Percentiles rank a stretch among this genome's conserved stretches.
These are phyloP conservation scores for Ganoderma boninense DNA, from an alignment of 1,284 basidiomycete species.

Conservation along the genomic window DNA sequence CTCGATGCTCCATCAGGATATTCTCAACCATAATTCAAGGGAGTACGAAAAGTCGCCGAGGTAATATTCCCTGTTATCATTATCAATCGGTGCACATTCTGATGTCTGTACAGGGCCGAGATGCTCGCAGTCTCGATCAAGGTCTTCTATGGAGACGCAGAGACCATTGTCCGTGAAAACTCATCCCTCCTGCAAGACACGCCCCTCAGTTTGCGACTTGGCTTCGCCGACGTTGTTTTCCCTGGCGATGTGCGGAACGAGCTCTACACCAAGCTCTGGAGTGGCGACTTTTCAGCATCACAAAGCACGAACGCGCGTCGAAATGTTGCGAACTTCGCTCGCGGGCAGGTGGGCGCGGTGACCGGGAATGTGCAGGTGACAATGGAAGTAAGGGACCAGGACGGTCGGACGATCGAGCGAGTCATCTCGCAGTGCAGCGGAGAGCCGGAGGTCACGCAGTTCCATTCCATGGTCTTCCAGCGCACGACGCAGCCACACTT, in stretches of 20 bases:
- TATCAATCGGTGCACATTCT: conserved; percentile 1
- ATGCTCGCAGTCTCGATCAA: conserved; percentile 90
- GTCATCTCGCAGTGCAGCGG: conserved; percentile 88
- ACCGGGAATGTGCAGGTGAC: conserved; percentile 89
- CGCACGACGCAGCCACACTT: conserved; percentile 89
- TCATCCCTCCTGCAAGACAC: conserved; percentile 87
- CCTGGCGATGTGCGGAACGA: conserved; percentile 94
- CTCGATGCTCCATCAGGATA: conserved; percentile 94
- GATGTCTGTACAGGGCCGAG: conserved; percentile 69
- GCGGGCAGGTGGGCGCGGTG: conserved; percentile 59
- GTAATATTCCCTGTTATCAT: conserved; percentile 49
- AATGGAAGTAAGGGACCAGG: conserved; percentile 84
- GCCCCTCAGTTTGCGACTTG: conserved; percentile 88
- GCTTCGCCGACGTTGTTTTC: conserved; percentile 96
- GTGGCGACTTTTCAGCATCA: conserved; percentile 79
- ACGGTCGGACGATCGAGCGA: conserved; percentile 78
- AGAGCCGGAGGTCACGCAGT: conserved; percentile 82
- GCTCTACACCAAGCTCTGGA: conserved; percentile 94
- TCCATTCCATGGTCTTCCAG: conserved; percentile 91
- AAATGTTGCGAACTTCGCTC: conserved; percentile 69
- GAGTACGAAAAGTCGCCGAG: conserved; percentile 88
- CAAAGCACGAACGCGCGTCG: conserved; percentile 60
- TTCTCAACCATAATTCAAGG: conserved; percentile 82
- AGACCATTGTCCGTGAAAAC: conserved; percentile 84
- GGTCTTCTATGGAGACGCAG: conserved; percentile 85